Conservation (phyloP, 2,329 filamentous ascomycete genomes). For the Phialocephala sp. region DNA sequence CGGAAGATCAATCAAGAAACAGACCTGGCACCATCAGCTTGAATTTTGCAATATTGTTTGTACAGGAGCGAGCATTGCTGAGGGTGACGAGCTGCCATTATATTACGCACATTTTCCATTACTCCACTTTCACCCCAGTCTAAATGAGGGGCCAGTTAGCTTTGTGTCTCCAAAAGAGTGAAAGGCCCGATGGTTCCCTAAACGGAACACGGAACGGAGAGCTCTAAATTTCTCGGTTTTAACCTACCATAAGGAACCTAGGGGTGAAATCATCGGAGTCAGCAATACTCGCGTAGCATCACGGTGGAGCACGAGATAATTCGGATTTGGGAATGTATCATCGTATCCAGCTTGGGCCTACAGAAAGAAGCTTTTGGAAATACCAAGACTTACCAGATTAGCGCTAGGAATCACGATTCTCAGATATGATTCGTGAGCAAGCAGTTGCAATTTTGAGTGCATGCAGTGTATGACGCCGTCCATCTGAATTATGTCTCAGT, state of each 20-base stretch:
- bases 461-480: slow-evolving; percentile 72
- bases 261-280: background rate
- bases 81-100: slow-evolving; percentile 4
- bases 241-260: slow-evolving; percentile 6
- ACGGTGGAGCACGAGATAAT: background rate
- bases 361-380: background rate
- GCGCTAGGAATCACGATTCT: slow-evolving; percentile 86
- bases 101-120: slow-evolving; percentile 76
- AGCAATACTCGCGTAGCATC: background rate
- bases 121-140: slow-evolving; percentile 73
- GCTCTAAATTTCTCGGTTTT: background rate
- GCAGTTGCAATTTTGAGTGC: slow-evolving; percentile 92
- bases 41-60: background rate
- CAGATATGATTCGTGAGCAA: slow-evolving; percentile 77
- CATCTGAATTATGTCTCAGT: slow-evolving; percentile 54
- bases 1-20: slow-evolving; percentile 93
- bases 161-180: background rate
- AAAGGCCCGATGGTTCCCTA: background rate
- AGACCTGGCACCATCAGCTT: slow-evolving; percentile 56
- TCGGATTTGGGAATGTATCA: background rate
- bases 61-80: background rate
- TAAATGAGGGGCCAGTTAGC: slow-evolving; percentile 64
- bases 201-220: background rate
- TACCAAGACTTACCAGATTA: slow-evolving; percentile 73
- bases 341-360: background rate